Conservation (phyloP, 129 eudicot species). For the Flaveria ramosissima region DNA sequence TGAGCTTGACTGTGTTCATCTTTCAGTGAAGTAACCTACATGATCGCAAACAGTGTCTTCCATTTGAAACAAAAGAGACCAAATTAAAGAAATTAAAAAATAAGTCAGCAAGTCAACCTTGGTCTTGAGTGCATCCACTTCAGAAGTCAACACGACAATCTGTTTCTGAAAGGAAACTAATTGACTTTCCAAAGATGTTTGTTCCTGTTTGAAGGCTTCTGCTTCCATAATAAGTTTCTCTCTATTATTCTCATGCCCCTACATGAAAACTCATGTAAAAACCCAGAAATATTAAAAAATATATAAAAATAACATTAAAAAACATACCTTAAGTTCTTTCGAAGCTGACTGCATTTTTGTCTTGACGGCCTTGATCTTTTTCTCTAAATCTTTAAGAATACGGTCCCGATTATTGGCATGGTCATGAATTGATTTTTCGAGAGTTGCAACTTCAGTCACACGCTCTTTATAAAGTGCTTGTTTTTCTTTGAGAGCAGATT, state of each 20-base stretch:
- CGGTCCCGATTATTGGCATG: slow-evolving; percentile 71
- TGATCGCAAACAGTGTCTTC: slow-evolving; percentile 15
- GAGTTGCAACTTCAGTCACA: slow-evolving; percentile 57
- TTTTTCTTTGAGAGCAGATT: slow-evolving; percentile 62
- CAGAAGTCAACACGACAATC: slow-evolving; percentile 53
- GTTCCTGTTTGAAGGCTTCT: slow-evolving; percentile 80
- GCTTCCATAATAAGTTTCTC: slow-evolving; percentile 92
- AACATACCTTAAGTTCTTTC: slow-evolving; percentile 73
- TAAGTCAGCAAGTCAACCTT: slow-evolving; percentile 49
- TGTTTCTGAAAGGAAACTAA: slow-evolving; percentile 60
- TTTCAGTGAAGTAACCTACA: slow-evolving; percentile 62
- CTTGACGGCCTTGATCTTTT: slow-evolving; percentile 70
- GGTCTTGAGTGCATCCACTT: slow-evolving; percentile 60
- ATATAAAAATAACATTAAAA: background rate
- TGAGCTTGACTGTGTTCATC: slow-evolving; percentile 57
- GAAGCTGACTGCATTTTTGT: slow-evolving; percentile 79
- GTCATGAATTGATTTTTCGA: slow-evolving; percentile 79
- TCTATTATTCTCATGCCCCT: slow-evolving; percentile 85
- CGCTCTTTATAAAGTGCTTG: slow-evolving; percentile 51
- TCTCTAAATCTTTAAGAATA: slow-evolving; percentile 81
- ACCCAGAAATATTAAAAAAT: background rate
- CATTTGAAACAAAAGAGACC: background rate
- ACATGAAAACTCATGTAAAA: slow-evolving; percentile 8
- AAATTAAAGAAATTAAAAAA: background rate
- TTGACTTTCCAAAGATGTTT: slow-evolving; percentile 66